These are phyloP conservation scores for Fusarium algeriense DNA, from an alignment of 2,329 filamentous ascomycete genomes.

Conservation along the genomic window DNA sequence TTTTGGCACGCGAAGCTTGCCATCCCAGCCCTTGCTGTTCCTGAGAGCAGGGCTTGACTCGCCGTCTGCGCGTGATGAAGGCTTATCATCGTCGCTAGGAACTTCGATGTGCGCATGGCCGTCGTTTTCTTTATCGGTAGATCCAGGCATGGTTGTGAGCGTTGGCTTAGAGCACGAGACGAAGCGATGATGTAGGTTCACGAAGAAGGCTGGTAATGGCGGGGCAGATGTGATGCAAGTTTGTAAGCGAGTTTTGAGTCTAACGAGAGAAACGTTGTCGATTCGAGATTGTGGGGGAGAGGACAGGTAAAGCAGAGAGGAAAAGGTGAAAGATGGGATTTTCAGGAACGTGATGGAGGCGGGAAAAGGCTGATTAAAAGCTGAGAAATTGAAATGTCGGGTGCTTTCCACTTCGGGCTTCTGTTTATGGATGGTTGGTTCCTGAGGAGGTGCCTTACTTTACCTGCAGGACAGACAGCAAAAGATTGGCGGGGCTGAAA, in stretches of 20 bases:
- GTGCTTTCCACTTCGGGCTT: slow-evolving; percentile 3
- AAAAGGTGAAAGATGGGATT: slow-evolving; percentile 1
- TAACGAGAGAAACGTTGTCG: not conserved
- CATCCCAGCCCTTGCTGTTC: slow-evolving; percentile 83
- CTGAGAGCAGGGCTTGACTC: slow-evolving; percentile 62
- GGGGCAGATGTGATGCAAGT: slow-evolving; percentile 24
- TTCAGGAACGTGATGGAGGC: slow-evolving; percentile 5
- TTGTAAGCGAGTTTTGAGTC: slow-evolving; percentile 25
- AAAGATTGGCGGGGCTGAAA: slow-evolving; percentile 23
- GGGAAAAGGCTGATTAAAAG: slow-evolving; percentile 21
- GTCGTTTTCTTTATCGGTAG: slow-evolving; percentile 54
- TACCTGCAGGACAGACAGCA: slow-evolving; percentile 5
- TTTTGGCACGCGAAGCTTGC: slow-evolving; percentile 81
- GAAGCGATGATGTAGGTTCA: slow-evolving; percentile 30
- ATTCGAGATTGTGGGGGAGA: not conserved
- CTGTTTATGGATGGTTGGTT: slow-evolving; percentile 19
- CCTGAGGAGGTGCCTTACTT: slow-evolving; percentile 25
- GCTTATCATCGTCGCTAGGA: slow-evolving; percentile 59
- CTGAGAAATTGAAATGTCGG: slow-evolving; percentile 14
- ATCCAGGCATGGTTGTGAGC: slow-evolving; percentile 55
- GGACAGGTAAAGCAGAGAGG: not conserved
- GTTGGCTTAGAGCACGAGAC: slow-evolving; percentile 13
- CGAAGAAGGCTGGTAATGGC: slow-evolving; percentile 21
- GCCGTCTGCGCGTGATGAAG: slow-evolving; percentile 55
- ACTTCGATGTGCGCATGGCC: slow-evolving; percentile 63